phyloP scores from a whole-genome alignment of 116 monocot species.

The Posidonia oceanica region DNA sequence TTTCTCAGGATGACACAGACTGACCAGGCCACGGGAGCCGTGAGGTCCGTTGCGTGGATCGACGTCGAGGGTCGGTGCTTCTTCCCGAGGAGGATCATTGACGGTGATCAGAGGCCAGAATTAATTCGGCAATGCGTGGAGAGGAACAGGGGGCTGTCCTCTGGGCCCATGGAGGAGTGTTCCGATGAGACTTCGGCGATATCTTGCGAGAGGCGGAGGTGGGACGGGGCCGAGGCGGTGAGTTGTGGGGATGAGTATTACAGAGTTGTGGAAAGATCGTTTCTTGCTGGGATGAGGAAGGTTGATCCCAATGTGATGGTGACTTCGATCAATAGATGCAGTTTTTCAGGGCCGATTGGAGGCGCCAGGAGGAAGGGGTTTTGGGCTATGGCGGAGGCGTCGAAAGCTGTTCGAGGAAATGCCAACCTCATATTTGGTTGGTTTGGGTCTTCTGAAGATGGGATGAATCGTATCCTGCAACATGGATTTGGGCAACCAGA shows the following conservation, averaged over 20 bases:
- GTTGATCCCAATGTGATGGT: conserved; percentile 9
- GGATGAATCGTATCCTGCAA: conserved; percentile 15
- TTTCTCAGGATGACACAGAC: conserved; percentile 45
- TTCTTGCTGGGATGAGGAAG: conserved; percentile 24
- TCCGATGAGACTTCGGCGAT: conserved; percentile 20
- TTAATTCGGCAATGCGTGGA: background rate
- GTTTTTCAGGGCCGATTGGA: conserved; percentile 6
- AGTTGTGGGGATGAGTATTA: conserved; percentile 15
- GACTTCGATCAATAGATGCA: conserved; percentile 29
- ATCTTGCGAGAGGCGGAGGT: conserved; percentile 9
- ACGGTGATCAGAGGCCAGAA: background rate
- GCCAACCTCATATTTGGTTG: conserved; percentile 51
- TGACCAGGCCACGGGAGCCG: conserved; percentile 16
- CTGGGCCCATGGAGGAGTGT: conserved; percentile 7
- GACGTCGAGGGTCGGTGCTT: conserved; percentile 41
- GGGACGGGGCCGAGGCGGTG: conserved; percentile 14
- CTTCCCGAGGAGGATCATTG: conserved; percentile 30
- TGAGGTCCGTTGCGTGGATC: conserved; percentile 53
- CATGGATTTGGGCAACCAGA: conserved; percentile 37
- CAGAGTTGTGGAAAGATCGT: conserved; percentile 30
- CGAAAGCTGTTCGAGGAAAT: conserved; percentile 29
- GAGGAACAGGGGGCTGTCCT: background rate
- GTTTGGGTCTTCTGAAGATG: conserved; percentile 29
- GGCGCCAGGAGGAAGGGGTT: conserved; percentile 24
- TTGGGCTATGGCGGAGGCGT: conserved; percentile 11